Conservation (phyloP, 2,329 filamentous ascomycete genomes). For the Blumeria hordei region DNA sequence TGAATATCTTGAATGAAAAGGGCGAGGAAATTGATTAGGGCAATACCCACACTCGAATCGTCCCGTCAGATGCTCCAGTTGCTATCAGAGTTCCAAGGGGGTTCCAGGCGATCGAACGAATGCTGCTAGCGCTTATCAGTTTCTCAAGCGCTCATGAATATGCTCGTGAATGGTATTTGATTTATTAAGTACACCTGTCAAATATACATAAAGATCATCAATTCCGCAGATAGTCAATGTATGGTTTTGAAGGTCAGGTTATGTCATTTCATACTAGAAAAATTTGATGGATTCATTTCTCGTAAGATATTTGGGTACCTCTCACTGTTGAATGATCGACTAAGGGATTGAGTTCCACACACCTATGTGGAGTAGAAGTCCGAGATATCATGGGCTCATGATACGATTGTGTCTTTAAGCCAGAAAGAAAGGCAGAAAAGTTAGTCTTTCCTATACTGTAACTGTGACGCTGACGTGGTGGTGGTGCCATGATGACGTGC, state of each 20-base stretch:
- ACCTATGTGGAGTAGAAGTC: conserved; percentile 1
- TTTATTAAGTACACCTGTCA: too few species aligned
- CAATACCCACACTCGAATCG: conserved; percentile 30
- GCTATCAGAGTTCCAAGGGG: conserved; percentile 64
- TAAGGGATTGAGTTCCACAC: neutral
- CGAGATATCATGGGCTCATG: neutral
- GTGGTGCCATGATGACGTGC: conserved; percentile 8
- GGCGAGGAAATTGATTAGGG: neutral
- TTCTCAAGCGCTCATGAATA: too few species aligned
- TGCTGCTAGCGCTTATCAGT: conserved; percentile 20
- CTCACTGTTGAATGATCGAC: too few species aligned
- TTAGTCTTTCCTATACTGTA: conserved; percentile 38
- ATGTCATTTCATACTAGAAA: too few species aligned
- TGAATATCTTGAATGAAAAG: neutral
- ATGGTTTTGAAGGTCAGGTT: too few species aligned
- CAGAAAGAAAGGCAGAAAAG: conserved; percentile 41
- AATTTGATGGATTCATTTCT: too few species aligned
- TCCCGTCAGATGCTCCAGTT: conserved; percentile 49
- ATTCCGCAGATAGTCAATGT: too few species aligned
- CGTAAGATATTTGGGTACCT: too few species aligned
- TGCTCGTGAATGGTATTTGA: too few species aligned
- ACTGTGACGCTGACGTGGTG: conserved; percentile 20
- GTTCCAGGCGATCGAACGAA: conserved; percentile 74
- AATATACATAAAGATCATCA: too few species aligned
- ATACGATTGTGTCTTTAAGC: conserved; percentile 48